Evolutionary conservation across 2,329 filamentous ascomycete species (phyloP), one percentile per base, ranked within the genome.

Genomic region (Periconia digitata): DNA sequence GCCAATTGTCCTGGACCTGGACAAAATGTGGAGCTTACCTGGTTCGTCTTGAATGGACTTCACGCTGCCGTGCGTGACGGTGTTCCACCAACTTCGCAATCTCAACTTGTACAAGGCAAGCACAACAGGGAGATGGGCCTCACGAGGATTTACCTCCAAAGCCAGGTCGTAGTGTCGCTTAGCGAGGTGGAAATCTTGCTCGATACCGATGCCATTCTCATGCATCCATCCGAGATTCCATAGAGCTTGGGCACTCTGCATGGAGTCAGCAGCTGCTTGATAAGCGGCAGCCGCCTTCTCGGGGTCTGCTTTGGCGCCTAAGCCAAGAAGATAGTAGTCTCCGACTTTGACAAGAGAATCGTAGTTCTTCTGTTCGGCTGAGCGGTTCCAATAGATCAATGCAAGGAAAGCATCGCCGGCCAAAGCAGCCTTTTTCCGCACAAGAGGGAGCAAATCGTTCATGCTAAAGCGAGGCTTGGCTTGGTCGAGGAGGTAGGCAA

Each of bases 191-290:
- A 95, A 99, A 67, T 99, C 94, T 68, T 99, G 94, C 46, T 89
- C 87, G 17, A 97, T 82, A 2, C 92, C 90, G 42, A 97, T 80
- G 7, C 94, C 94, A 64, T 97, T 96, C 73, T 99, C 94, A 65
- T 99, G 91, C 92, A 99, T 97, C 94, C 94, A 99, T 5, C 94
- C 95, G 13, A 99, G 78, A 63, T 99, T 97, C 83, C 91, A 99
- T 48, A 96, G 84, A 13, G 95, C 94, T 72, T 99, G 95, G 2
- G 92, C 94, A 60, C 90, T 95, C 65, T 91, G 87, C 59, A 92
- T 85, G 50, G 89, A 91, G 66, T 99, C 94, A 0, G 92, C 92
- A 1, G 94, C 94, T 3, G 90, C 89, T 44, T 89, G 87, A 63
- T 99, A 99, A 75, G 94, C 99, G 38, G 88, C 85, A 0, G 92